Evolutionary conservation across 2,329 filamentous ascomycete genomes (phyloP), one percentile per base, ranked within the genome.

Genomic region (Stachybotrys echinatus): DNA sequence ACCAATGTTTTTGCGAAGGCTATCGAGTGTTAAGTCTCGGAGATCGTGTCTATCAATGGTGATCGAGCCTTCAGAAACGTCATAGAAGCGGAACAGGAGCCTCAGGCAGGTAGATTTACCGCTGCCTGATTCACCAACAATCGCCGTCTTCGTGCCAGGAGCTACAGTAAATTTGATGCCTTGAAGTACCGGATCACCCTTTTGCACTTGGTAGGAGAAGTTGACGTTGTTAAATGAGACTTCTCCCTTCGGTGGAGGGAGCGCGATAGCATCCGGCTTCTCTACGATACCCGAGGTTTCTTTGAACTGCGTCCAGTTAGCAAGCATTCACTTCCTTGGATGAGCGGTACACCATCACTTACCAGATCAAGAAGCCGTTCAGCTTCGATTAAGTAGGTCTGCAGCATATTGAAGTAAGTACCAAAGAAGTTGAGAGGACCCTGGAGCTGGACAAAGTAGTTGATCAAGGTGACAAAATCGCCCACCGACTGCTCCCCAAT

Each of bases 351-450:
- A 12, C 4, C 27, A 5, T 0, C 1, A 48, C 65, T 60, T 57
- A 71, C 67, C 40, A 75, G 57, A 51, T 73, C 71, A 5, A 75
- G 64, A 54, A 76, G 65, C 2, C 72, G 66, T 60, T 76, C 70
- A 4, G 73, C 71, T 51, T 74, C 69, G 17, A 75, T 73, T 1
- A 76, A 56, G 14, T 73, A 72, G 52, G 72, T 72, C 58, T 74
- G 70, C 8, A 76, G 59, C 66, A 73, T 68, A 7, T 65, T 73
- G 51, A 74, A 76, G 50, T 73, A 74, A 2, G 71, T 74, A 0
- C 72, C 72, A 54, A 85, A 85, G 63, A 83, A 84, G 60, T 81
- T 83, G 47, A 85, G 70, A 5, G 81, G 81, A 6, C 74, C 77
- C 54, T 83, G 80, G 5, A 84, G 69, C 58, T 83, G 80, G n/a